Evolutionary conservation across 73 alveolate genomes (phyloP), one percentile per base, ranked within the genome.

Genomic region (Paramecium biaurelia): DNA sequence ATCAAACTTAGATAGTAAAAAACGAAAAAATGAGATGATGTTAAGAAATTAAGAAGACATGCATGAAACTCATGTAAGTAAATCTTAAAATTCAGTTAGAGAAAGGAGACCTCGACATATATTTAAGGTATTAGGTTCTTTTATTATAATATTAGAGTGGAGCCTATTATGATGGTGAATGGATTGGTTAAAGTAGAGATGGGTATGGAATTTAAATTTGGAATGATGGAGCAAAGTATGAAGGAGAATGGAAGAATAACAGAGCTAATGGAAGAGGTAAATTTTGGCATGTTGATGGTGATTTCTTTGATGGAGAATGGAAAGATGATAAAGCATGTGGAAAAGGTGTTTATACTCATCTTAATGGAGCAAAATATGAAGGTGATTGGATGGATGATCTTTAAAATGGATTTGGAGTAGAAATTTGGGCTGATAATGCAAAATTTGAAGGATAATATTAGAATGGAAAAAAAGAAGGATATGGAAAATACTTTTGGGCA

Each of bases 391-490:
- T 87, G 41, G 94, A 87, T 34, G 95, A 95, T 70, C 38, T 93
- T 4, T 34, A 92, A 92, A 94, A 95, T 57, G 96, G 94, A 11
- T 89, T 56, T 90, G 97, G 97, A 37, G 47, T 93, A 14, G 95
- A 93, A 21, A 35, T 92, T 57, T 95, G 98, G 97, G 93, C 92
- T 89, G 97, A 95, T 87, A 92, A 92, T 63, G 76, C 97, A 8
- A 57, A 86, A 49, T 95, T 93, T 94, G 93, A 86, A 72, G 98
- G 98, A 26, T 86, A 92, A 67, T 95, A 93, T 92, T 72, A 84
- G 30, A 42, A 92, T 35, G 97, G 97, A 11, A 92, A 95, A 92
- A 95, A 95, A 53, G 93, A 93, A 90, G 98, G 98, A 10, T 59
- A 72, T 20, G 98, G 98, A 23, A 89, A 85, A 49, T 94, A 95